Percentiles rank a stretch among this genome's conserved stretches.
phyloP scores from a whole-genome alignment of 2,329 filamentous ascomycete species.

The Penicillium sp. region DNA sequence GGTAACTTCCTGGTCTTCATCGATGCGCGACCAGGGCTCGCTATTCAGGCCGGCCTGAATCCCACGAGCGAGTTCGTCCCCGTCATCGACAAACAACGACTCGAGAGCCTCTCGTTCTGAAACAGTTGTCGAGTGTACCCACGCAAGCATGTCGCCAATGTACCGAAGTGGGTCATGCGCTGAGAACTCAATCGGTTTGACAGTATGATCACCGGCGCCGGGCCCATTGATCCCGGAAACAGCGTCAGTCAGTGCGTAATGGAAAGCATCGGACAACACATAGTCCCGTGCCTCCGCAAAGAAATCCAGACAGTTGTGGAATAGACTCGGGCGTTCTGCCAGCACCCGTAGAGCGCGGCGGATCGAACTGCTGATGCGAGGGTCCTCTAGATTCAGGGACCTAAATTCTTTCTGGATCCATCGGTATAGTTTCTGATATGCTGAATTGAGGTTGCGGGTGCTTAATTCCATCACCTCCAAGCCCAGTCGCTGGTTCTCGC shows the following conservation, averaged over 20 bases:
- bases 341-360: slow-evolving; percentile 79
- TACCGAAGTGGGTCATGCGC: slow-evolving; percentile 91
- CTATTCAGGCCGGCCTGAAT: slow-evolving; percentile 76
- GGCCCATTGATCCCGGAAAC: slow-evolving; percentile 38
- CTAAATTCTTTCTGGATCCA: slow-evolving; percentile 96
- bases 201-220: slow-evolving; percentile 57
- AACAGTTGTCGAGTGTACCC: slow-evolving; percentile 90
- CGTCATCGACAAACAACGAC: slow-evolving; percentile 84
- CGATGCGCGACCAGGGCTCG: slow-evolving; percentile 74
- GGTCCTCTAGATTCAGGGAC: slow-evolving; percentile 86
- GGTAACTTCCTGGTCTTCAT: slow-evolving; percentile 55
- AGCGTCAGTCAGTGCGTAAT: slow-evolving; percentile 77
- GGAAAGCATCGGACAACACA: slow-evolving; percentile 84
- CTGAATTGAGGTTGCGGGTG: slow-evolving; percentile 79
- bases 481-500: slow-evolving; percentile 83
- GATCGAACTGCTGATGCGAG: slow-evolving; percentile 83
- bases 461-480: slow-evolving; percentile 89
- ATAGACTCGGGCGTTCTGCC: slow-evolving; percentile 82
- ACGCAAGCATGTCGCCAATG: slow-evolving; percentile 95
- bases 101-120: slow-evolving; percentile 92
- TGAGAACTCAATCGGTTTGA: slow-evolving; percentile 90
- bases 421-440: slow-evolving; percentile 92
- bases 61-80: slow-evolving; percentile 79
- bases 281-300: slow-evolving; percentile 89
- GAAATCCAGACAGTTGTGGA: slow-evolving; percentile 89